These are phyloP conservation scores for Ascochyta fabae DNA, from an alignment of 2,329 filamentous ascomycete species.

Conservation along the genomic window DNA sequence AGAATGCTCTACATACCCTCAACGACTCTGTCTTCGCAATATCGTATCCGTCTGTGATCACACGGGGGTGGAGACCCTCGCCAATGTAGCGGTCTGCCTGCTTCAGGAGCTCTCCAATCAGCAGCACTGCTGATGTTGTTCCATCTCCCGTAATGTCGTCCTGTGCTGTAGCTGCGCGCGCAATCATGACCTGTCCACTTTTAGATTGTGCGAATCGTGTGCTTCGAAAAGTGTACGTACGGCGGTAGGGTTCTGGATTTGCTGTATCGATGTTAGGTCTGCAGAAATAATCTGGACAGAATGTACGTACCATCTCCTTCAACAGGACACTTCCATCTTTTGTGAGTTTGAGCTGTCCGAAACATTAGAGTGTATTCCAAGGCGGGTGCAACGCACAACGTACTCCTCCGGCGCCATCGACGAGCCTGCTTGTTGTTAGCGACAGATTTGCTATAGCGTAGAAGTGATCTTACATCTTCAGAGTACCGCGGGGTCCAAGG, in stretches of 20 bases:
- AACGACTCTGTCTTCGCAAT: slow-evolving; percentile 92
- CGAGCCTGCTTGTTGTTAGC: slow-evolving; percentile 57
- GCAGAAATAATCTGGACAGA: not conserved
- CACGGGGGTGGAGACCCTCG: slow-evolving; percentile 94
- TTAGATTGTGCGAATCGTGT: slow-evolving; percentile 11
- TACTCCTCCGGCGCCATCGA: slow-evolving; percentile 67
- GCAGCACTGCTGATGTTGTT: slow-evolving; percentile 92
- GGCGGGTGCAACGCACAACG: slow-evolving; percentile 20
- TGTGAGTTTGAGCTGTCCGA: slow-evolving; percentile 87
- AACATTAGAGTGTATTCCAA: slow-evolving; percentile 14
- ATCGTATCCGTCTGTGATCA: slow-evolving; percentile 97
- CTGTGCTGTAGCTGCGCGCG: slow-evolving; percentile 88
- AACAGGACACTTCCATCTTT: slow-evolving; percentile 94
- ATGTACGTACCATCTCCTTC: slow-evolving; percentile 65
- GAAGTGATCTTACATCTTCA: slow-evolving; percentile 83
- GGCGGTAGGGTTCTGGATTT: slow-evolving; percentile 98
- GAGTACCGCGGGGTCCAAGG: slow-evolving; percentile 87
- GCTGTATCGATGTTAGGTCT: slow-evolving; percentile 51
- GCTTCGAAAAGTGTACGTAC: slow-evolving; percentile 56
- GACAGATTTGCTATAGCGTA: slow-evolving; percentile 35
- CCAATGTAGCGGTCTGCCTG: slow-evolving; percentile 96
- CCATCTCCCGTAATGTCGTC: slow-evolving; percentile 98
- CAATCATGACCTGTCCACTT: slow-evolving; percentile 66
- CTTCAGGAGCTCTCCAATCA: slow-evolving; percentile 96
- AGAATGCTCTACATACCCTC: slow-evolving; percentile 62